phyloP scores from a whole-genome alignment of 2,329 filamentous ascomycete genomes.

The Aureobasidium vineae region DNA sequence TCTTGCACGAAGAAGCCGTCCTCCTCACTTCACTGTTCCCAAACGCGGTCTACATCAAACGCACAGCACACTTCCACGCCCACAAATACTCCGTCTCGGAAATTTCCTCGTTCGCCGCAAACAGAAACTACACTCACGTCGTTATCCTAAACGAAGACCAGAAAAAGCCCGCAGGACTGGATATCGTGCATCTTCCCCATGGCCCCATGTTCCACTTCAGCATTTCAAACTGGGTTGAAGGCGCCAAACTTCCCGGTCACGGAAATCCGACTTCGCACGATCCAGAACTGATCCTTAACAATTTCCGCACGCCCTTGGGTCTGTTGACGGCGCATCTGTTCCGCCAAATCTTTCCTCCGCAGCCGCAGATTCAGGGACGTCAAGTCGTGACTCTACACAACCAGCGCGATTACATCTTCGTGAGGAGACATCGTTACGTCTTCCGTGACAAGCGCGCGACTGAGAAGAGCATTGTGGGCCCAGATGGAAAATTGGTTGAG shows the following conservation, averaged over 20 bases:
- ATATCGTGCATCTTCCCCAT: conserved; percentile 76
- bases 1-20: conserved; percentile 77
- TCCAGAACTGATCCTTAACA: conserved; percentile 86
- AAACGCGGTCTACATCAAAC: conserved; percentile 74
- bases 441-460: conserved; percentile 85
- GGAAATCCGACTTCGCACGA: conserved; percentile 87
- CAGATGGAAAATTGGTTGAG: conserved; percentile 78
- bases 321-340: conserved; percentile 84
- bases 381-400: conserved; percentile 94
- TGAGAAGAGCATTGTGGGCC: conserved; percentile 79
- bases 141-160: conserved; percentile 84
- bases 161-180: conserved; percentile 78
- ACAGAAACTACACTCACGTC: conserved; percentile 79
- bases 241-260: conserved; percentile 82
- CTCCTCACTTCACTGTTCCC: conserved; percentile 81
- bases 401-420: conserved; percentile 93
- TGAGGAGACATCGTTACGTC: conserved; percentile 84
- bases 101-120: conserved; percentile 79
- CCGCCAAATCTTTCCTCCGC: conserved; percentile 72
- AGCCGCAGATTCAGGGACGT: conserved; percentile 78
- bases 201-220: conserved; percentile 93
- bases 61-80: conserved; percentile 76
- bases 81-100: conserved; percentile 92
- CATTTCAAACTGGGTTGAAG: conserved; percentile 87
- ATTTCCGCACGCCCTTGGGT: conserved; percentile 91